Conservation (phyloP, 177 flowering plant genomes). For the Vitis hybrid region DNA sequence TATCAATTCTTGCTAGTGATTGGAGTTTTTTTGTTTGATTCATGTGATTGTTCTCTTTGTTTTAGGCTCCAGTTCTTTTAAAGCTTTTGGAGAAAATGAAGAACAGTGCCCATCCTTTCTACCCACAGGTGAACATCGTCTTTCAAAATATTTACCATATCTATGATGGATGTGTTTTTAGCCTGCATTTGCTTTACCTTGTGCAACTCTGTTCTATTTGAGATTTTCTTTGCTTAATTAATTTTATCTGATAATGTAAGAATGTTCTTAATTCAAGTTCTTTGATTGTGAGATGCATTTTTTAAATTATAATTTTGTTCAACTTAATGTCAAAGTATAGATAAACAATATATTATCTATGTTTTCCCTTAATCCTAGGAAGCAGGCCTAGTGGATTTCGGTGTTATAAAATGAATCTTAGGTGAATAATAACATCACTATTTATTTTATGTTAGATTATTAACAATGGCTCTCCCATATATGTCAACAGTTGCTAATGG, state of each 20-base stretch:
- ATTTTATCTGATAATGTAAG: too few species aligned
- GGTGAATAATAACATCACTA: neutral
- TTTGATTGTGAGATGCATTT: too few species aligned
- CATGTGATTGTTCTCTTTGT: neutral
- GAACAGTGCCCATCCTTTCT: constrained; percentile 37
- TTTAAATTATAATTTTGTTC: too few species aligned
- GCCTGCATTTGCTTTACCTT: too few species aligned
- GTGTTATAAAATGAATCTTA: too few species aligned
- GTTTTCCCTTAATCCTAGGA: neutral
- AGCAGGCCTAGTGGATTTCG: too few species aligned
- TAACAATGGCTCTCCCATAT: neutral
- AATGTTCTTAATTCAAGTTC: too few species aligned
- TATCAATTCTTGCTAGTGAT: too few species aligned
- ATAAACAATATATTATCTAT: neutral
- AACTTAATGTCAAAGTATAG: too few species aligned
- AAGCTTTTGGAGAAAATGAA: constrained; percentile 73
- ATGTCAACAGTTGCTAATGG: constrained; percentile 48
- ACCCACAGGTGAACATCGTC: constrained; percentile 66
- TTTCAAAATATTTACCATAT: neutral
- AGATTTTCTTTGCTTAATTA: too few species aligned
- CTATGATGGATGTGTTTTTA: too few species aligned
- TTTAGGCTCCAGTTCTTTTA: constrained; percentile 76
- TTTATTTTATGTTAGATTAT: neutral
- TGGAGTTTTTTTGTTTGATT: neutral
- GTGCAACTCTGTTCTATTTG: too few species aligned